A percentile compares a stretch with the other conserved stretches of the same genome.
Conservation (phyloP, 257 asterid genomes). For the Henckelia pumila region DNA sequence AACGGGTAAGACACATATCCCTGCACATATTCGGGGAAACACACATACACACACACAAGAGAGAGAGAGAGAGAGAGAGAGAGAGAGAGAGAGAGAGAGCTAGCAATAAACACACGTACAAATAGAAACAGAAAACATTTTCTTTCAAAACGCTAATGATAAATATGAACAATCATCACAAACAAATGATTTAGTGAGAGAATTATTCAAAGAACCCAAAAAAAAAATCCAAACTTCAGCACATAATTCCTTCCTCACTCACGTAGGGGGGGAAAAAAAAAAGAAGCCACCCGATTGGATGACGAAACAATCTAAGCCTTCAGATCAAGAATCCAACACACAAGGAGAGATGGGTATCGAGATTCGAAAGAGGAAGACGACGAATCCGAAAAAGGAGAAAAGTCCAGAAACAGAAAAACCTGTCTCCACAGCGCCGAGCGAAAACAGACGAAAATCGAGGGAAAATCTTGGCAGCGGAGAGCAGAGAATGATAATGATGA, state of each 20-base stretch:
- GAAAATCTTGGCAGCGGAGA: neutral
- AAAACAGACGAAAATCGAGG: neutral
- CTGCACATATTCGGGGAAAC: neutral
- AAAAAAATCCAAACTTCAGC: slow-evolving; percentile 14
- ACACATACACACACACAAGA: neutral
- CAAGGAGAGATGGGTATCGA: slow-evolving; percentile 22
- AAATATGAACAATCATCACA: neutral
- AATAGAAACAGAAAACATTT: neutral
- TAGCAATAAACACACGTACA: slow-evolving; percentile 6
- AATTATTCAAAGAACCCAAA: no score
- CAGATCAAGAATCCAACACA: slow-evolving; percentile 28
- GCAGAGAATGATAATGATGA: no score
- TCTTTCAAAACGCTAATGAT: neutral
- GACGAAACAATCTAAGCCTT: slow-evolving; percentile 26
- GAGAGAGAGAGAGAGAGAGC: neutral
- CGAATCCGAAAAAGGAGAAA: slow-evolving; percentile 3
- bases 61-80: neutral
- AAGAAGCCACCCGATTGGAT: slow-evolving; percentile 30
- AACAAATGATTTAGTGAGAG: slow-evolving; percentile 2
- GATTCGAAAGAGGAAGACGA: slow-evolving; percentile 24
- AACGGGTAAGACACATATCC: slow-evolving; percentile 8
- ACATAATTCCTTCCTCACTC: slow-evolving; percentile 27
- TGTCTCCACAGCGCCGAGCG: slow-evolving; percentile 11
- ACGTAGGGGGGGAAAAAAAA: slow-evolving; percentile 25
- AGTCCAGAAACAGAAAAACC: slow-evolving; percentile 25